Evolutionary conservation across 2,329 filamentous ascomycete species (phyloP).

Genomic region (Gnomoniopsis smithogilvyi): DNA sequence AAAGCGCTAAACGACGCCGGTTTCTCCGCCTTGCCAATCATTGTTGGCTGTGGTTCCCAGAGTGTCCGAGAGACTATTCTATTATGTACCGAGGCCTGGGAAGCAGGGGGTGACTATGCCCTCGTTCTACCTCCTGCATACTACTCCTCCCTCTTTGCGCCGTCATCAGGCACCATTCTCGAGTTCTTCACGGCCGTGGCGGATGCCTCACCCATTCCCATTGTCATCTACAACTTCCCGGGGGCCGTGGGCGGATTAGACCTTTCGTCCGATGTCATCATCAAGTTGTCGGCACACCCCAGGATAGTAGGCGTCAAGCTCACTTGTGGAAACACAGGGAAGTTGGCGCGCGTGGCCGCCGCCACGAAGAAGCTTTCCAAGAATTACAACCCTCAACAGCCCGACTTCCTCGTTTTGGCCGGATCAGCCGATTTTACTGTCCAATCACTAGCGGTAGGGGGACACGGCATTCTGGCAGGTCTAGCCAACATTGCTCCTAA

Average conservation of each 20-base stretch:
- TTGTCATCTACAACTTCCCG: slow-evolving; percentile 70
- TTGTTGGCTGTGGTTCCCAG: slow-evolving; percentile 73
- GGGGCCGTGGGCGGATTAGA: slow-evolving; percentile 62
- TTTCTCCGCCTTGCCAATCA: slow-evolving; percentile 63
- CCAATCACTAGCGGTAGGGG: slow-evolving; percentile 65
- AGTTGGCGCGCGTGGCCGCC: slow-evolving; percentile 61
- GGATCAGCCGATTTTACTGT: slow-evolving; percentile 72
- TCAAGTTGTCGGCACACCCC: slow-evolving; percentile 56
- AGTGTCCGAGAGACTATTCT: slow-evolving; percentile 71
- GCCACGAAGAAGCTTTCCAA: slow-evolving; percentile 45
- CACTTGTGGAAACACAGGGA: slow-evolving; percentile 69
- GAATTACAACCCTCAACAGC: slow-evolving; percentile 29
- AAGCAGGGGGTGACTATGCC: slow-evolving; percentile 70
- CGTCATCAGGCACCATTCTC: slow-evolving; percentile 57
- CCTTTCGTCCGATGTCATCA: slow-evolving; percentile 59
- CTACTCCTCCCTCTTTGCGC: slow-evolving; percentile 65
- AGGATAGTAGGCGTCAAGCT: slow-evolving; percentile 69
- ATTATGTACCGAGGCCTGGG: slow-evolving; percentile 65
- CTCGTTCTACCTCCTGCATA: slow-evolving; percentile 75
- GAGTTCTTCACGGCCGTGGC: slow-evolving; percentile 66
- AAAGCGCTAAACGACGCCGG: slow-evolving; percentile 65
- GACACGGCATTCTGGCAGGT: slow-evolving; percentile 69
- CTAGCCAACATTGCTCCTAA: slow-evolving; percentile 70
- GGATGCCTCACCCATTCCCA: slow-evolving; percentile 58
- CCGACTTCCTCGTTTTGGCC: slow-evolving; percentile 66